These are phyloP conservation scores for Oryza officinalis DNA, from an alignment of 176 grass and related monocot genomes.

Conservation along the genomic window DNA sequence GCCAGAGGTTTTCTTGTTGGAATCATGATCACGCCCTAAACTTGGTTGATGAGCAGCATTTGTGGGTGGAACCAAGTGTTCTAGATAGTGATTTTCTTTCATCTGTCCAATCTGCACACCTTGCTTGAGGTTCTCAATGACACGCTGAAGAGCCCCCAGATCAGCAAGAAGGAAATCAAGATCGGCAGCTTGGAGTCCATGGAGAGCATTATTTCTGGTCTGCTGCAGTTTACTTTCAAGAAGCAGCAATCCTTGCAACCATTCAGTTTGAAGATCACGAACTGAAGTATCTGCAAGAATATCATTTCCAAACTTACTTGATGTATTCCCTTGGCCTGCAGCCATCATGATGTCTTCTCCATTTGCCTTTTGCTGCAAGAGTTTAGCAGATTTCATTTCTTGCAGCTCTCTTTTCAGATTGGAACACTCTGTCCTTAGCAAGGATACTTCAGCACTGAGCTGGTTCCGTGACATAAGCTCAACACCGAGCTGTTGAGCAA, in stretches of 20 bases:
- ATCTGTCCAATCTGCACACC: slow-evolving; percentile 37
- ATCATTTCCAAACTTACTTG: slow-evolving; percentile 38
- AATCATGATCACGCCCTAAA: slow-evolving; percentile 37
- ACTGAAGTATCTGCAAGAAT: slow-evolving; percentile 37
- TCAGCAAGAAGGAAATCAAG: slow-evolving; percentile 84
- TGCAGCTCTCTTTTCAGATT: slow-evolving; percentile 76
- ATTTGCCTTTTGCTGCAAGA: slow-evolving; percentile 40
- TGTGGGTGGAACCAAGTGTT: slow-evolving; percentile 40
- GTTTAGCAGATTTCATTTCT: slow-evolving; percentile 75
- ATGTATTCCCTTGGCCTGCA: slow-evolving; percentile 20
- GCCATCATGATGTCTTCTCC: slow-evolving; percentile 20
- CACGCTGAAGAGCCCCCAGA: slow-evolving; percentile 67
- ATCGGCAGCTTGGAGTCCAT: slow-evolving; percentile 71
- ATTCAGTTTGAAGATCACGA: slow-evolving; percentile 57
- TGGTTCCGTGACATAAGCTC: slow-evolving; percentile 85
- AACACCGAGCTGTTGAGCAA: slow-evolving; percentile 64
- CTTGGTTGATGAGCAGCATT: slow-evolving; percentile 28
- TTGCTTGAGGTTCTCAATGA: slow-evolving; percentile 80
- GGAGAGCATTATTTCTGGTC: slow-evolving; percentile 78
- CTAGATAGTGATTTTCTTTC: slow-evolving; percentile 43
- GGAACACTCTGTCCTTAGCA: slow-evolving; percentile 77
- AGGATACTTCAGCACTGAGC: slow-evolving; percentile 72
- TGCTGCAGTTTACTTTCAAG: slow-evolving; percentile 88
- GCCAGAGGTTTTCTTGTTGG: slow-evolving; percentile 47
- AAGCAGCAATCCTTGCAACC: slow-evolving; percentile 68